Percentiles rank a stretch among this genome's conserved stretches.
Evolutionary conservation across 176 grass and related monocot species (phyloP).

Genomic region (Oryza rufipogon): DNA sequence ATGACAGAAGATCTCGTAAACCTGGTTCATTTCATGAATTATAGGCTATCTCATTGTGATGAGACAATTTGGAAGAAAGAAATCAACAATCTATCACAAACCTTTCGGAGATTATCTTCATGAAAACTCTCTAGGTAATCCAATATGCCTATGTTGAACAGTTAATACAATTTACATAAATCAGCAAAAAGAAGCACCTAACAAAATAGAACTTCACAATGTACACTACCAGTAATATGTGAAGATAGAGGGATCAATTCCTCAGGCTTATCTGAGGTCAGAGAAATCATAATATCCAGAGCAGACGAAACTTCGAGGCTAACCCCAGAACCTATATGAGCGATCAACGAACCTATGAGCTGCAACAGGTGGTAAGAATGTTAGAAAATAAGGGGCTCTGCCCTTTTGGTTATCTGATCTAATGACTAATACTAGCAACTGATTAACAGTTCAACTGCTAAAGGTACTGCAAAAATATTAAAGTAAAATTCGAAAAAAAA

Average conservation of each 20-base stretch:
- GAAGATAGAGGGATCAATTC: constrained; percentile 81
- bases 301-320: constrained; percentile 81
- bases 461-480: too few relatives aligned
- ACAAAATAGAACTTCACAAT: constrained; percentile 14
- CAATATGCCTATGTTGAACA: constrained; percentile 71
- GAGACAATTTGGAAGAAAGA: constrained; percentile 17
- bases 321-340: constrained; percentile 93
- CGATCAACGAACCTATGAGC: constrained; percentile 77
- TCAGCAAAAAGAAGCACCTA: constrained; percentile 33
- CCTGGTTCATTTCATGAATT: constrained; percentile 45
- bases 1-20: constrained; percentile 83
- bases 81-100: constrained; percentile 47
- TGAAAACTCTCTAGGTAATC: constrained; percentile 86
- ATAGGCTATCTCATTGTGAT: not conserved
- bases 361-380: constrained; percentile 39
- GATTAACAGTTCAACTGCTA: not conserved
- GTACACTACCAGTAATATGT: constrained; percentile 78
- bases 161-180: constrained; percentile 27
- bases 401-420: not conserved
- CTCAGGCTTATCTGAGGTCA: constrained; percentile 65
- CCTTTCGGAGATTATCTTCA: constrained; percentile 89
- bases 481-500: not conserved
- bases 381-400: constrained; percentile 23
- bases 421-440: not conserved
- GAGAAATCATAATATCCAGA: constrained; percentile 74